Evolutionary conservation across 768 basidiomycete species (phyloP).

Genomic region (Boletus sp.): DNA sequence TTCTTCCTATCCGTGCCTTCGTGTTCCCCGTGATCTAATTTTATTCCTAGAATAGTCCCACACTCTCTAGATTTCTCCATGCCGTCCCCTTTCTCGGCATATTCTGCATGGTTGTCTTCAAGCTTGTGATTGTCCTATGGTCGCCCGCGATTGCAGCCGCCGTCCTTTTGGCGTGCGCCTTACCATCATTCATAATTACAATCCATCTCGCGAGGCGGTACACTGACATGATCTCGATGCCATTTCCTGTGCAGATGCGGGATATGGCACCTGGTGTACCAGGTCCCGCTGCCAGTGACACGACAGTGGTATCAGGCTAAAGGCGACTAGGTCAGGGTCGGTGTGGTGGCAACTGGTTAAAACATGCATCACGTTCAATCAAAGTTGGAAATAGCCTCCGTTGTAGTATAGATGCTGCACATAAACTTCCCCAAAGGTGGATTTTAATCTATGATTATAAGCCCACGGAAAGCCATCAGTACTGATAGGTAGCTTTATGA

Average conservation of each 20-base stretch:
- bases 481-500: constrained; percentile 2
- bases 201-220: constrained; percentile 8
- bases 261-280: background rate
- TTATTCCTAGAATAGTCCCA: constrained; percentile 9
- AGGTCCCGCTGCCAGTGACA: background rate
- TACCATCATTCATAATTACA: constrained; percentile 17
- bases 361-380: background rate
- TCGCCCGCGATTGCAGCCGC: constrained; percentile 20
- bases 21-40: background rate
- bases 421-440: constrained; percentile 8
- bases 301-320: background rate
- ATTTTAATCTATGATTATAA: background rate
- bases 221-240: background rate
- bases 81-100: constrained; percentile 27
- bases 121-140: constrained; percentile 15
- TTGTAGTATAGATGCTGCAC: constrained; percentile 11
- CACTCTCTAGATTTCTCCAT: constrained; percentile 20
- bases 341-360: background rate
- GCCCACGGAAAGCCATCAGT: background rate
- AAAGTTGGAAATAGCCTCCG: background rate
- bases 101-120: constrained; percentile 16
- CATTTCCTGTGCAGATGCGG: constrained; percentile 7
- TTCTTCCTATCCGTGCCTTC: background rate
- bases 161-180: constrained; percentile 20
- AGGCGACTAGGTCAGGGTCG: background rate